These are phyloP conservation scores for Arabidopsis thaliana DNA, from an alignment of 345 rosid genomes.

Conservation along the genomic window TAIR10.1 NC_003070.9:874501-875000, in stretches of 20 bases:
- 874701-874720: slow-evolving; percentile 36
- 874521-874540: slow-evolving; percentile 41
- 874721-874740: slow-evolving; percentile 24
- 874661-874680: slow-evolving; percentile 38
- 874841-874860: background rate
- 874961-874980: no score
- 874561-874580: slow-evolving; percentile 36
- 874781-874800: background rate
- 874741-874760: slow-evolving; percentile 35
- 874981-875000: no score
- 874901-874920: no score
- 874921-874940: no score
- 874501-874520: slow-evolving; percentile 35
- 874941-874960: no score
- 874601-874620: slow-evolving; percentile 27
- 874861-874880: background rate
- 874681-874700: slow-evolving; percentile 33
- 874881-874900: no score
- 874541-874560: slow-evolving; percentile 25
- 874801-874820: slow-evolving; percentile 1
- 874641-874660: slow-evolving; percentile 38
- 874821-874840: background rate
- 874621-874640: slow-evolving; percentile 47
- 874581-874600: slow-evolving; percentile 36
- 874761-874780: slow-evolving; percentile 28